Conservation (phyloP, 768 basidiomycete genomes). For the Suillus decipiens region DNA sequence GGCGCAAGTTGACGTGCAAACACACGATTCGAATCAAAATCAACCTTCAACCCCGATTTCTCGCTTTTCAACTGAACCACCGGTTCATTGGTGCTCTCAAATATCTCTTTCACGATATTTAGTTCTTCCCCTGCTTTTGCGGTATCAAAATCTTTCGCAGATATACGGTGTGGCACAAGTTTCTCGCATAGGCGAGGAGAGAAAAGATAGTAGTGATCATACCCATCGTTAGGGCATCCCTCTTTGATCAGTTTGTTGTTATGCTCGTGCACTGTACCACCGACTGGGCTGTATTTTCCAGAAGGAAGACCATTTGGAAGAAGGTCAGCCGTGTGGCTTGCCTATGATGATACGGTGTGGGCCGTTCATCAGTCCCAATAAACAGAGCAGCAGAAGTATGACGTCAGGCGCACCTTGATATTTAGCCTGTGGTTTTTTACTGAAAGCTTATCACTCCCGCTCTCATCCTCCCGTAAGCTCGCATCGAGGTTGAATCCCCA, state of each 20-base stretch:
- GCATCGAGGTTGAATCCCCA: slow-evolving; percentile 85
- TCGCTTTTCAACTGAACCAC: slow-evolving; percentile 56
- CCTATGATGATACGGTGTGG: slow-evolving; percentile 31
- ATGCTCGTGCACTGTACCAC: slow-evolving; percentile 51
- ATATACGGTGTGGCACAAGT: slow-evolving; percentile 49
- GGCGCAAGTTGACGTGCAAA: slow-evolving; percentile 1
- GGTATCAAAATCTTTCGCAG: slow-evolving; percentile 37
- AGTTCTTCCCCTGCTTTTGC: slow-evolving; percentile 28
- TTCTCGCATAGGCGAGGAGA: slow-evolving; percentile 35
- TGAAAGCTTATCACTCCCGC: slow-evolving; percentile 38
- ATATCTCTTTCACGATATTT: slow-evolving; percentile 44
- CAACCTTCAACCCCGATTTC: slow-evolving; percentile 58
- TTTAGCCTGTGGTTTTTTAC: slow-evolving; percentile 52
- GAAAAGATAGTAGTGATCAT: slow-evolving; percentile 72
- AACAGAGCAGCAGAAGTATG: not conserved
- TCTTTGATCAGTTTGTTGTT: slow-evolving; percentile 55
- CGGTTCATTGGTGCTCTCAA: slow-evolving; percentile 37
- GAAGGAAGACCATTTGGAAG: slow-evolving; percentile 52
- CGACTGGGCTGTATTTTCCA: slow-evolving; percentile 49
- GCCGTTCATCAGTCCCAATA: not conserved
- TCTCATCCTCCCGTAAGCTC: slow-evolving; percentile 45
- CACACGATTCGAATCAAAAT: slow-evolving; percentile 74
- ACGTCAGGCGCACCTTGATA: slow-evolving; percentile 35
- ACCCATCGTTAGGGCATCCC: slow-evolving; percentile 55
- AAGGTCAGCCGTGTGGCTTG: slow-evolving; percentile 56